Percentiles rank a stretch among this genome's conserved stretches.
These are phyloP conservation scores for Yamadazyma friedrichii DNA, from an alignment of 1,139 yeast species.

Conservation along the genomic window DNA sequence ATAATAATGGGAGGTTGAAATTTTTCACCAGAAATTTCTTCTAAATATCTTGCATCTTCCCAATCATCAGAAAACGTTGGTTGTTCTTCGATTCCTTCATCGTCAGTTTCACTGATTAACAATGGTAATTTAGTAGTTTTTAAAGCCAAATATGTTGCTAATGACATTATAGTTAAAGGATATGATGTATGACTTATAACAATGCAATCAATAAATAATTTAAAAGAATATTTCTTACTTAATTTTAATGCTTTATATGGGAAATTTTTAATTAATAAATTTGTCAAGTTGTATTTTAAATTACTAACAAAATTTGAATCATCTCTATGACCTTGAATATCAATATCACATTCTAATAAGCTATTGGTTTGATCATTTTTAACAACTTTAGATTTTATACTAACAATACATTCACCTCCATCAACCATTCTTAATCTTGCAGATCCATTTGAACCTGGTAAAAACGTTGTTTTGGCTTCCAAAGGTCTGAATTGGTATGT, in stretches of 20 bases:
- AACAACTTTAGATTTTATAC: slow-evolving; percentile 85
- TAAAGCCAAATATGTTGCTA: slow-evolving; percentile 78
- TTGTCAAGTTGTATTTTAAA: slow-evolving; percentile 50
- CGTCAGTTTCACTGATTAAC: slow-evolving; percentile 59
- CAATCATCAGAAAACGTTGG: slow-evolving; percentile 92
- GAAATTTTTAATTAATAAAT: slow-evolving; percentile 48
- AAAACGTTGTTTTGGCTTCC: slow-evolving; percentile 75
- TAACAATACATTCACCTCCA: slow-evolving; percentile 90
- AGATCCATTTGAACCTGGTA: slow-evolving; percentile 89
- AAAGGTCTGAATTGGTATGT: slow-evolving; percentile 78
- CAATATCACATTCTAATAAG: slow-evolving; percentile 73
- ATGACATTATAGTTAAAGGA: slow-evolving; percentile 75
- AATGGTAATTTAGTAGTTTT: slow-evolving; percentile 76
- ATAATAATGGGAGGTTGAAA: slow-evolving; percentile 76
- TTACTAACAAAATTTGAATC: slow-evolving; percentile 64
- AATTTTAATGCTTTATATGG: slow-evolving; percentile 53
- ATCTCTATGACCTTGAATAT: slow-evolving; percentile 68
- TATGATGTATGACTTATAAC: slow-evolving; percentile 65
- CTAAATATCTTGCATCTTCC: slow-evolving; percentile 55
- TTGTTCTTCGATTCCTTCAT: slow-evolving; percentile 69
- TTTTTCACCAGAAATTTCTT: slow-evolving; percentile 25
- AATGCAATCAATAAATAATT: slow-evolving; percentile 74
- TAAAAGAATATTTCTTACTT: slow-evolving; percentile 73
- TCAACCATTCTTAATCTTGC: slow-evolving; percentile 82
- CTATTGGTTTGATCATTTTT: slow-evolving; percentile 39